Percentiles rank a stretch among this genome's conserved stretches.
These are phyloP conservation scores for Camellia granthamiana DNA, from an alignment of 148 eudicot genomes.

Conservation along the genomic window DNA sequence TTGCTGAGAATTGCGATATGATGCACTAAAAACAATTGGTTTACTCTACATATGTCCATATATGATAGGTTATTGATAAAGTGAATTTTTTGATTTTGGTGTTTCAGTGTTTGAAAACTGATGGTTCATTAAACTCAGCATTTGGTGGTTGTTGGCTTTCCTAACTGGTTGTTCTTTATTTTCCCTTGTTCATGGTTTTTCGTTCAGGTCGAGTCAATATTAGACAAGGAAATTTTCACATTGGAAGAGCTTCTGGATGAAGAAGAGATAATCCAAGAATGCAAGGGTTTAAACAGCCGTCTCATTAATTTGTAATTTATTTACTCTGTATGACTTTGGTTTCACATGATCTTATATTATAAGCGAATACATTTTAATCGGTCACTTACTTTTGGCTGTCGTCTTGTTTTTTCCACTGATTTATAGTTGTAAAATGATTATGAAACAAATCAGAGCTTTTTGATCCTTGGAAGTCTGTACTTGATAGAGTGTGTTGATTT, in stretches of 20 bases:
- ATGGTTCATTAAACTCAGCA: background rate
- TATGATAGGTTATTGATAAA: background rate
- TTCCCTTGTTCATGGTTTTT: background rate
- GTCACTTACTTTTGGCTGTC: background rate
- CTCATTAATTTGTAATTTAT: conserved; percentile 83
- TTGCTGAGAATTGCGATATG: background rate
- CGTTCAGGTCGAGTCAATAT: conserved; percentile 75
- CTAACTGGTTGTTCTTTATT: background rate
- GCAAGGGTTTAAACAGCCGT: conserved; percentile 96
- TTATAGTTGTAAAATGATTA: background rate
- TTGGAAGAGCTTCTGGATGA: conserved; percentile 97
- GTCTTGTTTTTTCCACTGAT: background rate
- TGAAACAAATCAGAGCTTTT: background rate
- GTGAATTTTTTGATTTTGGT: background rate
- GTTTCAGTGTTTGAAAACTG: background rate
- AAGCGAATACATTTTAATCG: background rate
- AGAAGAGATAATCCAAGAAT: conserved; percentile 98
- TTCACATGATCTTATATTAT: background rate
- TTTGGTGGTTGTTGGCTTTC: background rate
- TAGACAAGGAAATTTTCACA: conserved; percentile 86
- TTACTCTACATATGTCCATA: too few species aligned
- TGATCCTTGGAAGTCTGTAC: background rate
- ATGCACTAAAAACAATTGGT: background rate
- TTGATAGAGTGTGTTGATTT: background rate
- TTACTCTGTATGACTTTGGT: background rate